Evolutionary conservation across 345 rosid genomes (phyloP), one percentile per base, ranked within the genome.

Genomic region (Tarenaya hassleriana): DNA sequence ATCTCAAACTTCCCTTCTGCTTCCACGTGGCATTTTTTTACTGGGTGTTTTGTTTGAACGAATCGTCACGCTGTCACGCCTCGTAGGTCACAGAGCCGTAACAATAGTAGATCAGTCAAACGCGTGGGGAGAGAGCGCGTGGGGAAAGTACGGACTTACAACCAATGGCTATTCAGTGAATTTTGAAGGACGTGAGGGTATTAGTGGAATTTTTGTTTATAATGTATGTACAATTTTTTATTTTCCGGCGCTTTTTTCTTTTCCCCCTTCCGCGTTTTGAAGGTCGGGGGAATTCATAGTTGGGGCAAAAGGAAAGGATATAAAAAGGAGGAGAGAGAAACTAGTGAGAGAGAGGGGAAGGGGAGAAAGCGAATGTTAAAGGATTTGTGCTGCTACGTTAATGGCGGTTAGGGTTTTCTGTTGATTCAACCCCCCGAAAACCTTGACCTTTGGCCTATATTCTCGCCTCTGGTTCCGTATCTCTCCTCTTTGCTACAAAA

Each of bases 361-460:
- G 53, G 21, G 64, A 50, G 63, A 58, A 18, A 39, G 50, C 47
- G 59, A 46, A 51, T 39, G 50, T 41, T 56, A 77, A 58, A n/a
- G n/a, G 64, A 61, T 66, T 42, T 60, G 24, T 47, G 37, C 52
- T 16, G 63, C 69, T 45, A 21, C 42, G 34, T 18, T 58, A 39
- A 58, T 66, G 46, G 35, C 33, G n/a, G 41, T 54, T 66, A 59
- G 61, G 61, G 56, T 47, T 66, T 53, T 15, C 48, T 1, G 21
- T 60, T 48, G 66, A 53, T 66, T 66, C 48, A 60, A 16, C 48
- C 18, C 62, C n/a, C 40, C 41, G 20, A 24, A 46, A 54, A 49
- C 29, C 41, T 60, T 24, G 53, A 66, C 53, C 71, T 60, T 56
- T 61, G 61, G 71, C 66, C 70, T 66, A 9, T 47, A 66, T 53